Base-by-base conservation (phyloP, 169 alveolate species). In the Plasmodium gallinaceum region DNA sequence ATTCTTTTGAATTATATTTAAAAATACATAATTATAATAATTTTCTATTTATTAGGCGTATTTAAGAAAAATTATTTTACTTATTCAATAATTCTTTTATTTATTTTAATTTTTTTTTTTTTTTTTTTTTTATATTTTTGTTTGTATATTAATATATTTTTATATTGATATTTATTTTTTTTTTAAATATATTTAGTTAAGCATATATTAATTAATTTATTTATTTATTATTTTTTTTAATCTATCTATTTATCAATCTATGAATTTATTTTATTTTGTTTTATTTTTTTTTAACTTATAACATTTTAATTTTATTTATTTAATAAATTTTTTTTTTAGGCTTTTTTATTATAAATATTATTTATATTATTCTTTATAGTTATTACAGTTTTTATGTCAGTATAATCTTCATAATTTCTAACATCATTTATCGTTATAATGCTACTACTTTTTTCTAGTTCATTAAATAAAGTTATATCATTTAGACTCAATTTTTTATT, bases 361-460 rank as follows among this genome's bases (percentile, higher is more conserved):
- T 32, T 32, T 32, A 32, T 32, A 2, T 32, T 32, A 2, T 32
- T 32, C n/a, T n/a, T n/a, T n/a, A n/a, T n/a, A n/a, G n/a, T 32
- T 43, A 48, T 22, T 71, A 80, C 90, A 42, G 90, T 80, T 66
- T 80, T 65, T 45, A 80, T 80, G 24, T 80, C 90, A 2, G 90
- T 80, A 70, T 80, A 66, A 18, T 68, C 90, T 70, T 16, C 69
- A 58, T 68, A 66, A 45, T 46, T 51, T 57, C 83, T 80, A 60
- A 24, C 68, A 26, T 80, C 90, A 66, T 80, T 80, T 66, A 80
- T 80, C 24, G 90, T 80, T 39, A 80, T 80, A 58, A 80, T 80
- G n/a, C 90, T 80, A 46, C 90, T 51, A 32, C 72, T 80, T 80
- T 80, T 80, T 80, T 80, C 90, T 22, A 80, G 18, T 8, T 71